phyloP scores from a whole-genome alignment of 2,329 filamentous ascomycete genomes.

The Fusarium siculi region DNA sequence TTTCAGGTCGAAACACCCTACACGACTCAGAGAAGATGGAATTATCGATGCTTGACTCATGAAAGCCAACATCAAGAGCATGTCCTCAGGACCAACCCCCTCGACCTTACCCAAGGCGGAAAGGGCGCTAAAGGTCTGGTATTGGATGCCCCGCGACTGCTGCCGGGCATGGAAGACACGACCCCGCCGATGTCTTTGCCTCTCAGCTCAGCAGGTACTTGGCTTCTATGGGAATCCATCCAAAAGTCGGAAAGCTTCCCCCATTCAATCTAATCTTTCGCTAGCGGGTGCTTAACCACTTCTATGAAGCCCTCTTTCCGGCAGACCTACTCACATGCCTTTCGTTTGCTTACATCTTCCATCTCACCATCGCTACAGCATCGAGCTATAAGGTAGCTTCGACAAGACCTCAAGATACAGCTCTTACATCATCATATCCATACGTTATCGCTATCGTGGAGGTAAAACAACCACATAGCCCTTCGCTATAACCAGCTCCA shows the following conservation, averaged over 20 bases:
- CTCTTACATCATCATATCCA: conserved; percentile 25
- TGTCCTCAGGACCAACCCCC: neutral
- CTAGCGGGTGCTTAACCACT: conserved; percentile 22
- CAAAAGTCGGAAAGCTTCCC: conserved; percentile 35
- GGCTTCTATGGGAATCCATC: conserved; percentile 28
- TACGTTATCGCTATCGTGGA: conserved; percentile 18
- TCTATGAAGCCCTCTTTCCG: conserved; percentile 2
- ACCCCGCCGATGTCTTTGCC: conserved; percentile 25
- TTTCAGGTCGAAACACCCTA: neutral
- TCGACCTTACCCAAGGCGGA: conserved; percentile 25
- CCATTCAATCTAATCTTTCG: conserved; percentile 12
- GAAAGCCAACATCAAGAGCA: neutral
- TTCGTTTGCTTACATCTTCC: conserved; percentile 4
- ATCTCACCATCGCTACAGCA: neutral
- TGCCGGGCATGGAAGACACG: conserved; percentile 18
- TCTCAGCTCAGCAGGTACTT: conserved; percentile 15
- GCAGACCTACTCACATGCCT: conserved; percentile 11
- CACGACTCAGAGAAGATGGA: conserved; percentile 27
- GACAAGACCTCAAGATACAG: conserved; percentile 5
- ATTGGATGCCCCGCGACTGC: conserved; percentile 28
- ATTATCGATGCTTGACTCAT: conserved; percentile 28
- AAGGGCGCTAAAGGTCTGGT: conserved; percentile 14
- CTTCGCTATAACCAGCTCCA: conserved; percentile 5
- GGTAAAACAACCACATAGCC: neutral
- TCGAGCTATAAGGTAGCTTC: conserved; percentile 1